Conservation (phyloP, 2,329 filamentous ascomycete genomes). For the Fusarium palustre region DNA sequence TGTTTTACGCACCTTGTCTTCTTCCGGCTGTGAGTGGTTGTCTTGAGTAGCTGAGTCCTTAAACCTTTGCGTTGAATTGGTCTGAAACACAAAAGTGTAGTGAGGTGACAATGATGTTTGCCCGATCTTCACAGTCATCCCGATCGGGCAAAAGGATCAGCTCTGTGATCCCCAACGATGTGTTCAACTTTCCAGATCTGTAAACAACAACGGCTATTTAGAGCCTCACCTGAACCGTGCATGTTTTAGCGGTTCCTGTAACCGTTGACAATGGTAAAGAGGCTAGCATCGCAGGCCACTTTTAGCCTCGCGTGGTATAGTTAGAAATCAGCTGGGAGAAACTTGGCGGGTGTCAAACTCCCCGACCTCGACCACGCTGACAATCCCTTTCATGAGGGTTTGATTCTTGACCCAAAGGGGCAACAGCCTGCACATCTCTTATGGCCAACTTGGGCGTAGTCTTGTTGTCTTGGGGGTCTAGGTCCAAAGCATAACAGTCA, state of each 20-base stretch:
- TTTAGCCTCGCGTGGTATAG: no score
- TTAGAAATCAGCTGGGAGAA: neutral
- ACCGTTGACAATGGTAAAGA: neutral
- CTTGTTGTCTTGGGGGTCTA: no score
- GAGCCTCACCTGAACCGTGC: constrained; percentile 7
- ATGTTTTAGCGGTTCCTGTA: neutral
- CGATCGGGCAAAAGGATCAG: neutral
- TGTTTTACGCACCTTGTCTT: neutral
- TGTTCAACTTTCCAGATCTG: neutral
- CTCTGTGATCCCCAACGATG: neutral
- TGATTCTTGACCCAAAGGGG: fast-evolving
- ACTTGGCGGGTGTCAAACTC: no score
- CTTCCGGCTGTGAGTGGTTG: neutral
- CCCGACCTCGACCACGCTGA: neutral
- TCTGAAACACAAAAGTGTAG: neutral
- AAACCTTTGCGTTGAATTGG: neutral
- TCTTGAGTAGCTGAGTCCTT: no score
- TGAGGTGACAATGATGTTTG: neutral
- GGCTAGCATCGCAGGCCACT: neutral
- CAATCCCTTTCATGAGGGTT: fast-evolving
- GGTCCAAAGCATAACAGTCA: neutral
- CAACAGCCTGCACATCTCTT: neutral
- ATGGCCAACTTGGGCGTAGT: neutral
- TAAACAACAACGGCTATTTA: neutral
- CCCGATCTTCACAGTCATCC: neutral